Percentiles rank a stretch among this genome's conserved stretches.
Conservation (phyloP, 495 filamentous ascomycete genomes). For the Tuber umbilicatum region DNA sequence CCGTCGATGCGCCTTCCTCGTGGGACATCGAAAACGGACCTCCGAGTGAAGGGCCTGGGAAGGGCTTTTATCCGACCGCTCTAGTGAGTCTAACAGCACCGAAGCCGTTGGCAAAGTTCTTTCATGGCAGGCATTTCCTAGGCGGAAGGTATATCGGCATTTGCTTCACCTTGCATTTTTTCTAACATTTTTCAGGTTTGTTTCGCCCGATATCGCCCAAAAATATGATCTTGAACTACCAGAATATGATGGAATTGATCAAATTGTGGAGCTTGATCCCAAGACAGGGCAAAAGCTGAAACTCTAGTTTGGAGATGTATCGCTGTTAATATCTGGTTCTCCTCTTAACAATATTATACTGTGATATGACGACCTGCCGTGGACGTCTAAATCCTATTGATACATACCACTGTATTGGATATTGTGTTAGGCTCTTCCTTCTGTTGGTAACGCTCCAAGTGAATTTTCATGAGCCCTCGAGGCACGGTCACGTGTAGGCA, state of each 20-base stretch:
- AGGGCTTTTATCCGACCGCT: conserved; percentile 67
- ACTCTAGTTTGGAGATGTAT: background rate
- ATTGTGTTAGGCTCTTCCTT: background rate
- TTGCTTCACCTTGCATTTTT: conserved; percentile 40
- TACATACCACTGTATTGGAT: background rate
- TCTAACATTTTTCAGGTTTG: conserved; percentile 53
- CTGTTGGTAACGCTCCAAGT: background rate
- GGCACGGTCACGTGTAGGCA: background rate
- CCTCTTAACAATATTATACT: background rate
- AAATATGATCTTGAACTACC: conserved; percentile 85
- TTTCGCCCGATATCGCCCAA: conserved; percentile 67
- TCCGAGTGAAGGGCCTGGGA: conserved; percentile 67
- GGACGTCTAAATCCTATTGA: background rate
- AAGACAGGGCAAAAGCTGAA: conserved; percentile 14
- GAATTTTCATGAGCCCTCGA: background rate
- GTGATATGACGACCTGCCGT: background rate
- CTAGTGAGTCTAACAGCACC: conserved; percentile 89
- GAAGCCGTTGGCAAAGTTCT: conserved; percentile 82
- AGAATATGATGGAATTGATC: conserved; percentile 78
- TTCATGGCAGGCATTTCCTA: conserved; percentile 68
- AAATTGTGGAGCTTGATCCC: conserved; percentile 65
- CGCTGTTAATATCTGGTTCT: background rate
- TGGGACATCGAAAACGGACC: conserved; percentile 90
- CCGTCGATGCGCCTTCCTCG: conserved; percentile 84
- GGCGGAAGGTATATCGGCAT: conserved; percentile 53